Base-by-base conservation (phyloP, 139 green algal species). In the Limnomonas spitsbergensis region DNA sequence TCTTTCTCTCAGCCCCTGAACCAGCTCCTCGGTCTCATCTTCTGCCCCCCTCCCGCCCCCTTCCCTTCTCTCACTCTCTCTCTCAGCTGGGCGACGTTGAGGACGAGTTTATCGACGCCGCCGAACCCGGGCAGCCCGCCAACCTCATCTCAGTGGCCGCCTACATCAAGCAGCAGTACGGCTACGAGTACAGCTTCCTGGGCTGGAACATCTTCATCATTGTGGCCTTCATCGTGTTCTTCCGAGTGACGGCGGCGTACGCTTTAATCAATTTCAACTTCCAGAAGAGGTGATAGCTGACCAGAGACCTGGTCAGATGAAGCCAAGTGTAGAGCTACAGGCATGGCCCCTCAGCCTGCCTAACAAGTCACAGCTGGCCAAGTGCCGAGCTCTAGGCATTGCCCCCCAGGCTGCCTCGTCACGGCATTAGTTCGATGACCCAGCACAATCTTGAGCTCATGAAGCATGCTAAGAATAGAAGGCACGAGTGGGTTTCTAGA, bases 131-230 rank as follows among this genome's bases (percentile, higher is more conserved):
- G 1, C 38, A 39, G 3, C 4, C 32, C 6, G 53, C 4, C 66
- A 34, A 6, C 14, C 29, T 40, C 1, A 47, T 39, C n/a, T n/a
- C 73, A 2, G 69, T 84, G 1, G 26, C 67, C 26, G 24, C 37
- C 7, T 84, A 75, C 68, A 20, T 84, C 0, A 0, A 66, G 39
- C 68, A 84, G 6, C 61, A 36, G 1, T 73, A 80, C 32, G 39
- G 20, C 40, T 81, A 79, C 73, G 40, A 81, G 66, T 75, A 83
- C 31, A n/a, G 36, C 54, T 79, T 83, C 54, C 61, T 75, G 20
- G 72, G 78, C 53, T 69, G 61, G 54, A 68, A 36, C 1, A 38
- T 38, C 6, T 6, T 36, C 3, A 74, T 74, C 36, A 35, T 74
- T 36, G 68, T 77, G 38, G 78, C 66, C 38, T 76, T 79, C 40